phyloP scores from a whole-genome alignment of 352 stramenopile species.

The Globisporangium solare region DNA sequence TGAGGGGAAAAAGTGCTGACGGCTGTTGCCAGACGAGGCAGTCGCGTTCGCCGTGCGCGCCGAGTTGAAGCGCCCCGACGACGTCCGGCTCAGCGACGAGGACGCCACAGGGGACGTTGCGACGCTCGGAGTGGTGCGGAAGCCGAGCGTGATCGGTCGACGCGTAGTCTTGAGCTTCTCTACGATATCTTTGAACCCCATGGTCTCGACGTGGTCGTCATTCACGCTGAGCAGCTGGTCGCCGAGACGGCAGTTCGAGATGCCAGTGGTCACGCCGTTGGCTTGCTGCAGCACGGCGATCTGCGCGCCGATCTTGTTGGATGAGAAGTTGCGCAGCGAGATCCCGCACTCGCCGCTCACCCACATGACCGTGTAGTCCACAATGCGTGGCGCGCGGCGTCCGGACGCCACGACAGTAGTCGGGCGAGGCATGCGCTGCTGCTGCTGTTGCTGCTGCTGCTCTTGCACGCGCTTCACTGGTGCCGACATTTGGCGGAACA shows the following conservation, averaged over 20 bases:
- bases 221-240: slow-evolving; percentile 78
- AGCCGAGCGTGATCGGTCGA: slow-evolving; percentile 66
- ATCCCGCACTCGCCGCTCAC: slow-evolving; percentile 81
- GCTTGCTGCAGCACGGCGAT: slow-evolving; percentile 78
- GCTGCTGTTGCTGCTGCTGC: slow-evolving; percentile 22
- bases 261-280: slow-evolving; percentile 70
- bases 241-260: slow-evolving; percentile 68
- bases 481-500: slow-evolving; percentile 24
- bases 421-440: slow-evolving; percentile 13
- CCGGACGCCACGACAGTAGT: not conserved
- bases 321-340: slow-evolving; percentile 77
- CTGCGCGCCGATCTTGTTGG: slow-evolving; percentile 70
- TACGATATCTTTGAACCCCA: slow-evolving; percentile 69
- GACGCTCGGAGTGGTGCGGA: slow-evolving; percentile 61
- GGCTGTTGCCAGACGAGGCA: not conserved
- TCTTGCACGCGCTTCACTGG: slow-evolving; percentile 15
- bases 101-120: slow-evolving; percentile 50
- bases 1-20: not conserved
- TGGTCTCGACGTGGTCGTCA: slow-evolving; percentile 49
- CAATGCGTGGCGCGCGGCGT: slow-evolving; percentile 9
- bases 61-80: not conserved
- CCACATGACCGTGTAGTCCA: slow-evolving; percentile 75
- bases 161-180: slow-evolving; percentile 69
- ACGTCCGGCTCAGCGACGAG: slow-evolving; percentile 2
- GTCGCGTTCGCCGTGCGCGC: not conserved